Evolutionary conservation across 2,329 filamentous ascomycete genomes (phyloP).

Genomic region (Fusarium brachygibbosum): DNA sequence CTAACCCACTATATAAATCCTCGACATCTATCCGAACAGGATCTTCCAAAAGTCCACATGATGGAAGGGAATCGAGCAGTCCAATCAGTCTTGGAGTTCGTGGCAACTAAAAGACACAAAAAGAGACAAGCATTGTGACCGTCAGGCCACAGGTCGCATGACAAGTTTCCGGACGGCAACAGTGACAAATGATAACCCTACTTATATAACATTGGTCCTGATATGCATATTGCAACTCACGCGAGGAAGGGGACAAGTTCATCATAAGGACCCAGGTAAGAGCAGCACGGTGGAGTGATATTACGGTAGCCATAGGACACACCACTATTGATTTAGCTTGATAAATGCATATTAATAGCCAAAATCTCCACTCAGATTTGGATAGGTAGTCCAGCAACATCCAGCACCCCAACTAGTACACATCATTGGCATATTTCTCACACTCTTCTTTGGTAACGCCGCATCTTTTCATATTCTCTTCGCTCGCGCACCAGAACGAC

Average conservation of each 20-base stretch:
- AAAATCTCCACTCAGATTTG: too few relatives aligned
- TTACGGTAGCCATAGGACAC: too few relatives aligned
- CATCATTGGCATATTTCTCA: slow-evolving; percentile 3
- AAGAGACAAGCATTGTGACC: not conserved
- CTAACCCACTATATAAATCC: not conserved
- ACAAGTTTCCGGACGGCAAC: not conserved
- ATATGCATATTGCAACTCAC: too few relatives aligned
- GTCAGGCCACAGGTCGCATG: not conserved
- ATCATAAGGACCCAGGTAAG: too few relatives aligned
- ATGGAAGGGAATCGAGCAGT: not conserved
- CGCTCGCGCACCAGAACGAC: slow-evolving; percentile 8
- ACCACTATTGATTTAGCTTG: too few relatives aligned
- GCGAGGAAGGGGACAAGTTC: too few relatives aligned
- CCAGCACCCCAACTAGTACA: not conserved
- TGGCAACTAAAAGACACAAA: not conserved
- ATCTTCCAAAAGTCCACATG: not conserved
- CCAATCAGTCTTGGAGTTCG: not conserved
- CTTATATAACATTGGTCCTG: too few relatives aligned
- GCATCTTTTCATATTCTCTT: slow-evolving; percentile 13
- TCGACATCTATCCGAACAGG: not conserved
- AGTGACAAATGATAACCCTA: too few relatives aligned
- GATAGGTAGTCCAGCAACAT: too few relatives aligned
- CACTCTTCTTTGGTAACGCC: slow-evolving; percentile 6
- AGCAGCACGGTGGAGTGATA: too few relatives aligned
- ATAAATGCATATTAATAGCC: too few relatives aligned